These are phyloP conservation scores for Phytophthora cactorum DNA, from an alignment of 352 stramenopile species.

Conservation along the genomic window DNA sequence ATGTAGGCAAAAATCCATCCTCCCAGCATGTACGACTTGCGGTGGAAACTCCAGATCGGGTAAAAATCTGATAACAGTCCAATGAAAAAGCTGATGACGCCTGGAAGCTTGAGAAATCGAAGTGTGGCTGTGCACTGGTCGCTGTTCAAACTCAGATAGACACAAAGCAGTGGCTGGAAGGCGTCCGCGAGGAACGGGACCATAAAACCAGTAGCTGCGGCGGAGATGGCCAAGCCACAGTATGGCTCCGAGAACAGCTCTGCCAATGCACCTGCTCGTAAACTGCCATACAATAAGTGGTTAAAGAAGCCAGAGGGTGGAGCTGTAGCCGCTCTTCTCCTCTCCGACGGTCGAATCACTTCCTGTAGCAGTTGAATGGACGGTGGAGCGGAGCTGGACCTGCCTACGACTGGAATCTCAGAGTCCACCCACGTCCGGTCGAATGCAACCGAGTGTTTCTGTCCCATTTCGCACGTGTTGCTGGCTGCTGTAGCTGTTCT, in stretches of 20 bases:
- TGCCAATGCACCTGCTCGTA: constrained; percentile 56
- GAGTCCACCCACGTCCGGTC: constrained; percentile 51
- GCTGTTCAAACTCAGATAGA: constrained; percentile 58
- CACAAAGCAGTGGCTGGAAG: constrained; percentile 68
- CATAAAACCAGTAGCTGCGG: constrained; percentile 66
- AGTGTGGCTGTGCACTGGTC: constrained; percentile 56
- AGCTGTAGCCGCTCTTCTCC: constrained; percentile 55
- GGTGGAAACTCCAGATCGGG: constrained; percentile 73
- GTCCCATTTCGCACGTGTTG: constrained; percentile 18
- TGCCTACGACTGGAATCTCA: constrained; percentile 61
- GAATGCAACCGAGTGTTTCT: constrained; percentile 68
- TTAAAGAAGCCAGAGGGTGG: constrained; percentile 67
- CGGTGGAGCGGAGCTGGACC: constrained; percentile 65
- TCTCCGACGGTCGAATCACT: constrained; percentile 37
- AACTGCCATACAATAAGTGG: constrained; percentile 74
- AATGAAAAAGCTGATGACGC: constrained; percentile 76
- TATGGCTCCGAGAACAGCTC: constrained; percentile 71
- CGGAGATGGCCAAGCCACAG: constrained; percentile 66
- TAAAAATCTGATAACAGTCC: constrained; percentile 83
- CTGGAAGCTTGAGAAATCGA: constrained; percentile 62
- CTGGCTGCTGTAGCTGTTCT: constrained; percentile 19
- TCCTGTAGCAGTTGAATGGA: constrained; percentile 76
- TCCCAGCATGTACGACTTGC: constrained; percentile 81
- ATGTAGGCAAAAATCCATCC: constrained; percentile 78
- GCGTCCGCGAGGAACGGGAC: constrained; percentile 62